phyloP scores from a whole-genome alignment of 2,329 filamentous ascomycete species.

The Elsinoe batatas region DNA sequence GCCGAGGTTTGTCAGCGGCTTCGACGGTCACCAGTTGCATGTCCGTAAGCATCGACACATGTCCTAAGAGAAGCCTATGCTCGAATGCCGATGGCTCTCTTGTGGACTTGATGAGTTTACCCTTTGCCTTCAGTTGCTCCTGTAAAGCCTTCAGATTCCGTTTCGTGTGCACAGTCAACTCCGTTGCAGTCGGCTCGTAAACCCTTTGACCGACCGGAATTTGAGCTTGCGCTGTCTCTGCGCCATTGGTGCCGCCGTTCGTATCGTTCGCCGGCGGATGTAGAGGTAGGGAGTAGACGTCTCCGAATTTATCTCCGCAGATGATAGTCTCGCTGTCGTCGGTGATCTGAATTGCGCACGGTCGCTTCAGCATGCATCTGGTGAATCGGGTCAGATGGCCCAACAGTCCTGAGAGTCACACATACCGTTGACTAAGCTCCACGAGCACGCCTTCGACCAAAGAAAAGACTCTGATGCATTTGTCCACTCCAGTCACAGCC shows the following conservation, averaged over 20 bases:
- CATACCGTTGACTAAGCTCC: conserved; percentile 62
- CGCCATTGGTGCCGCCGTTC: too few relatives aligned
- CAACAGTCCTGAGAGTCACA: not conserved
- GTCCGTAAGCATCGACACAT: conserved; percentile 90
- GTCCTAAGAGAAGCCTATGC: conserved; percentile 71
- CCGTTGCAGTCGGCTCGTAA: conserved; percentile 45
- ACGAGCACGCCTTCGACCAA: conserved; percentile 50
- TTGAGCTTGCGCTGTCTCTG: too few relatives aligned
- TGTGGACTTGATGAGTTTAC: conserved; percentile 33
- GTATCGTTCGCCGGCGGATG: conserved; percentile 30
- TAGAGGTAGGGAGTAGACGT: conserved; percentile 82
- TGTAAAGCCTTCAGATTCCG: conserved; percentile 50
- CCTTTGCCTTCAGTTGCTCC: conserved; percentile 43
- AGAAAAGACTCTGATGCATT: conserved; percentile 76
- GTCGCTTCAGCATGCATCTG: conserved; percentile 81
- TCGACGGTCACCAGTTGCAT: conserved; percentile 47
- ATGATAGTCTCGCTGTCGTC: conserved; percentile 63
- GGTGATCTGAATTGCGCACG: conserved; percentile 64
- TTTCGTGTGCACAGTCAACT: conserved; percentile 52
- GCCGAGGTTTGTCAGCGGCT: conserved; percentile 36
- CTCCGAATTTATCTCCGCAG: conserved; percentile 89
- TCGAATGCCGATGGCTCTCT: conserved; percentile 52
- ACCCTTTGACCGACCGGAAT: conserved; percentile 19
- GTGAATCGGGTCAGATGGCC: not conserved
- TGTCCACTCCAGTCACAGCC: conserved; percentile 82